Evolutionary conservation across 768 basidiomycete genomes (phyloP), one percentile per base, ranked within the genome.

Genomic region (Coprinellus aureogranulatus): DNA sequence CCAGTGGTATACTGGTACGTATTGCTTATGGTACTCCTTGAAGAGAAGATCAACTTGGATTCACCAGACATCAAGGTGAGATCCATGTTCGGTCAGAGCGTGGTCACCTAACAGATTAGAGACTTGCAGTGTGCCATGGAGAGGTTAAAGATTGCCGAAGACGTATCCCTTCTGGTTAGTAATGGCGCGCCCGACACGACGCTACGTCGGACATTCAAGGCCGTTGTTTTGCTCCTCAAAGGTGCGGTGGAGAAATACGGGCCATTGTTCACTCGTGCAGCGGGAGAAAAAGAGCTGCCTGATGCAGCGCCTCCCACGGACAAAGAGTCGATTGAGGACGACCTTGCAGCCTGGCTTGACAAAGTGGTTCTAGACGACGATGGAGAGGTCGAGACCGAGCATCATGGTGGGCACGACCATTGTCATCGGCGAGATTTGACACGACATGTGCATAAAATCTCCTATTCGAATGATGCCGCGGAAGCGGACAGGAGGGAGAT

Each of bases 1-100:
- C 79, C 76, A 37, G 79, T 86, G 3, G 64, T 81, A 10, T 82
- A 84, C 63, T 86, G 85, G 84, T 79, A 78, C 65, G 77, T 86
- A 14, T 64, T 83, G 18, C 73, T 87, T 39, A 77, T 74, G 6
- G 68, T 88, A 27, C 71, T 81, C 3, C 72, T 84, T 52, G 76
- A 73, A 45, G 85, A 84, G 2, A 76, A 83, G 25, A 61, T 85
- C 37, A 79, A 77, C 57, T 54, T 66, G 0, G 78, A 84, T 62
- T 66, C 88, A 49, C 62, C 64, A 9, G 82, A 87, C 55, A 66
- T 88, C 2, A 65, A 80, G 68, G 86, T 85, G 58, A 30, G 71
- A 69, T n/a, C 18, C 26, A 14, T 14, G 14, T 26, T 25, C 27
- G 26, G n/a, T 58, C 47, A 31, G 6, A 34, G 34, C 14, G 34